phyloP scores from a whole-genome alignment of 2,329 filamentous ascomycete species.

The Fonsecaea monophora region DNA sequence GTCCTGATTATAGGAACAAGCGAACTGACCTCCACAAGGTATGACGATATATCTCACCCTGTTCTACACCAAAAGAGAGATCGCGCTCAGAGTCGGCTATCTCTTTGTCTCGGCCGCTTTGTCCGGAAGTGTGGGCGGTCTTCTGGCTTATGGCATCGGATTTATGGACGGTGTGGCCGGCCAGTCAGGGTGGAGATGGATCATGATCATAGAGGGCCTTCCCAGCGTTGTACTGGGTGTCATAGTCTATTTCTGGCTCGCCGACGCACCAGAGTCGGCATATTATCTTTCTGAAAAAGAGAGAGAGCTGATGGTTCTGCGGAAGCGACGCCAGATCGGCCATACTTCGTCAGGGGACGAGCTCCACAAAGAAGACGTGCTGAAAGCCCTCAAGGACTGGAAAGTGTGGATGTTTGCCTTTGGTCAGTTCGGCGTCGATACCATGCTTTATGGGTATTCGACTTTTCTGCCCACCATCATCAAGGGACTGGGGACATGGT shows the following conservation, averaged over 20 bases:
- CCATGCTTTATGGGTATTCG: slow-evolving; percentile 78
- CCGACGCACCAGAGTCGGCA: slow-evolving; percentile 55
- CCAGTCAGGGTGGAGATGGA: slow-evolving; percentile 58
- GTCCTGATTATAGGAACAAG: slow-evolving; percentile 16
- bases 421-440: slow-evolving; percentile 75
- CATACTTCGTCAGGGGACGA: slow-evolving; percentile 58
- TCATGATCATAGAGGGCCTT: slow-evolving; percentile 62
- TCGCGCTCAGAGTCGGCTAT: slow-evolving; percentile 52
- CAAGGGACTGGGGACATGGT: slow-evolving; percentile 69
- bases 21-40: slow-evolving; percentile 46
- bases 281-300: slow-evolving; percentile 52
- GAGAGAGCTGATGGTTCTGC: slow-evolving; percentile 61
- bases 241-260: slow-evolving; percentile 53
- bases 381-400: slow-evolving; percentile 73
- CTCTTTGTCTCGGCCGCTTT: slow-evolving; percentile 58
- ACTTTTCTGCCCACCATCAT: slow-evolving; percentile 84
- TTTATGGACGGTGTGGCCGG: slow-evolving; percentile 59
- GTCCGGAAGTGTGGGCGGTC: slow-evolving; percentile 60
- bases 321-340: slow-evolving; percentile 59
- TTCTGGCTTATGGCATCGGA: slow-evolving; percentile 60
- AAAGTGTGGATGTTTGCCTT: slow-evolving; percentile 74
- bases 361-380: slow-evolving; percentile 69
- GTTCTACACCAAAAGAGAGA: slow-evolving; percentile 55
- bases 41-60: slow-evolving; percentile 55
- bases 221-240: slow-evolving; percentile 53